Percentiles rank a stretch among this genome's conserved stretches.
Conservation (phyloP, 208 protist genomes). For the Phytomonas sp. region DNA sequence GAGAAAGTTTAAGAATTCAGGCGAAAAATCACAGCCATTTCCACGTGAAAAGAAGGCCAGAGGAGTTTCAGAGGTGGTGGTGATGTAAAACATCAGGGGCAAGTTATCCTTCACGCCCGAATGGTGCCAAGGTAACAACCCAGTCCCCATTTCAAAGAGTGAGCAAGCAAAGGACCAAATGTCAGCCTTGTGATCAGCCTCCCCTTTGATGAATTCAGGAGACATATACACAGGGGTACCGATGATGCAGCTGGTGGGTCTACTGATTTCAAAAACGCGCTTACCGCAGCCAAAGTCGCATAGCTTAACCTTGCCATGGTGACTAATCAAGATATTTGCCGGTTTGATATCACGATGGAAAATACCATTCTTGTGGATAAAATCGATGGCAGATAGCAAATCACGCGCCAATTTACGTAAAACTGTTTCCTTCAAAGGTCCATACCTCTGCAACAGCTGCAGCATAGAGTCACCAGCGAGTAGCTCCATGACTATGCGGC, state of each 20-base stretch:
- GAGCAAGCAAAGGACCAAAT: slow-evolving; percentile 87
- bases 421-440: slow-evolving; percentile 72
- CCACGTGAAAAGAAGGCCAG: slow-evolving; percentile 28
- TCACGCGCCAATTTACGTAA: slow-evolving; percentile 62
- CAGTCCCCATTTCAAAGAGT: slow-evolving; percentile 84
- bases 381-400: slow-evolving; percentile 70
- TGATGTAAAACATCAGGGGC: slow-evolving; percentile 87
- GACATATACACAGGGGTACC: slow-evolving; percentile 89
- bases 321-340: slow-evolving; percentile 85
- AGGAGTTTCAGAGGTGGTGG: slow-evolving; percentile 69
- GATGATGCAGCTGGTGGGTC: slow-evolving; percentile 76
- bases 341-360: slow-evolving; percentile 90
- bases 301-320: slow-evolving; percentile 80
- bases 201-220: slow-evolving; percentile 84
- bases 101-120: slow-evolving; percentile 69
- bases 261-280: slow-evolving; percentile 77
- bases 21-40: slow-evolving; percentile 37
- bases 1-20: slow-evolving; percentile 81
- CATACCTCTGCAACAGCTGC: slow-evolving; percentile 67
- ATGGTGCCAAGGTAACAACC: slow-evolving; percentile 78
- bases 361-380: slow-evolving; percentile 85
- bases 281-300: slow-evolving; percentile 90
- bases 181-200: slow-evolving; percentile 73
- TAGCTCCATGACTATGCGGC: slow-evolving; percentile 86
- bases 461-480: slow-evolving; percentile 81